Evolutionary conservation across 768 basidiomycete species (phyloP), one percentile per base, ranked within the genome.

Genomic region (Infundibulicybe gibba): DNA sequence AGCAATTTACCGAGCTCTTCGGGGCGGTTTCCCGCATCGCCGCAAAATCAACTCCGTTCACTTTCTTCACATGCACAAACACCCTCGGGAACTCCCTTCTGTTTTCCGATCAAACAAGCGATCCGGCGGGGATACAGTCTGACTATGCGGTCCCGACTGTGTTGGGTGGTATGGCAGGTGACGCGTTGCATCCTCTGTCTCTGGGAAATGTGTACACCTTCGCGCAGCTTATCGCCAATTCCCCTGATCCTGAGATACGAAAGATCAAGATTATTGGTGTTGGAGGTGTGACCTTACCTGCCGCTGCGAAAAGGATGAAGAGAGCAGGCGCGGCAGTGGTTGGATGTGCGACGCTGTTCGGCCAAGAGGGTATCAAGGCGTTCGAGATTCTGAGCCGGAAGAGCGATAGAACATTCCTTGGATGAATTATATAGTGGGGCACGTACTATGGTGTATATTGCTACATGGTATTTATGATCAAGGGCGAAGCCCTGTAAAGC

Each of bases 21-120:
- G 60, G 68, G 10, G 64, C 63, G 39, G 59, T 90, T 35, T 62
- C 65, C 32, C 54, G 57, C n/a, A 70, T 45, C 65, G 51, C 10
- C 41, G 39, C 16, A 34, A 41, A 44, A 51, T 41, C 40, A 55
- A 46, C 62, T 44, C 77, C 85, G 5, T 71, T 91, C 51, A 74
- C 87, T 10, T 93, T 89, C 65, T 58, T 92, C 56, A 86, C 86
- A 11, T 83, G 85, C 57, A 90, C 85, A 19, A 91, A 92, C 58
- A 91, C 89, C 3, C 72, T 93, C 14, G 90, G 90, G 19, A 81
- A 78, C 48, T 71, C 79, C 30, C 63, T 92, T 42, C 64, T 84
- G 32, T 87, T 87, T 54, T 54, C 71, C 1, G 80, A 83, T 16
- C 81, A 87, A 64, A 66, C 52, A 1, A 50, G 17, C 6, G 48